Evolutionary conservation across 1,139 yeast genomes (phyloP), one percentile per base, ranked within the genome.

Genomic region (Protomyces inouyei): DNA sequence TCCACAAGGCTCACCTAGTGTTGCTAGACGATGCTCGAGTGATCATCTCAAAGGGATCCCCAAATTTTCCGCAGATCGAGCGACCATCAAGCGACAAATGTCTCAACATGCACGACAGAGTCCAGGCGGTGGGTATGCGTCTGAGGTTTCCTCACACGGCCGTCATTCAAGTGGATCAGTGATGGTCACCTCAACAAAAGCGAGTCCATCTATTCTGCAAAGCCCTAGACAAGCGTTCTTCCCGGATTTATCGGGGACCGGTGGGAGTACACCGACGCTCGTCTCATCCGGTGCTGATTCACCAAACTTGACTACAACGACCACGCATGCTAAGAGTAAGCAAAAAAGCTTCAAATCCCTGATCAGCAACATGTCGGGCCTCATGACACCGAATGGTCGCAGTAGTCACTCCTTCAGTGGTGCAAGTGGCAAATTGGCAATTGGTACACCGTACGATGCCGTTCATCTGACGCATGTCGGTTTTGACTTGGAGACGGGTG

Each of bases 401-500:
- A 37, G 43, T n/a, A 37, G 43, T 9, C 48, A 43, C 18, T n/a
- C 23, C 16, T 18, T 43, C 35, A 48, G 16, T 36, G 56, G 59
- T 3, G 4, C 37, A 3, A 40, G 56, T 32, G 51, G 32, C 25
- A 51, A 53, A 12, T 54, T 87, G 75, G 86, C 85, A 70, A 91
- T 93, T 60, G 88, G 96, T 45, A 86, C 91, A 0, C 98, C 98
- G 0, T 90, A 87, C 74, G 91, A 89, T 72, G 88, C 95, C 37
- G 87, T 89, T 71, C 96, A 91, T 73, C 88, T 90, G 52, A 90
- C 95, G 2, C 98, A 93, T 75, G 98, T 93, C 12, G 97, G 96
- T 25, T 86, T 88, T 66, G 93, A 92, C 74, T 76, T 81, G 35
- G 86, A 85, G 70, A 86, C 93, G 40, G 96, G 97, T 9, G 86